phyloP scores from a whole-genome alignment of 2,329 filamentous ascomycete species.

The Lachnellula cervina region DNA sequence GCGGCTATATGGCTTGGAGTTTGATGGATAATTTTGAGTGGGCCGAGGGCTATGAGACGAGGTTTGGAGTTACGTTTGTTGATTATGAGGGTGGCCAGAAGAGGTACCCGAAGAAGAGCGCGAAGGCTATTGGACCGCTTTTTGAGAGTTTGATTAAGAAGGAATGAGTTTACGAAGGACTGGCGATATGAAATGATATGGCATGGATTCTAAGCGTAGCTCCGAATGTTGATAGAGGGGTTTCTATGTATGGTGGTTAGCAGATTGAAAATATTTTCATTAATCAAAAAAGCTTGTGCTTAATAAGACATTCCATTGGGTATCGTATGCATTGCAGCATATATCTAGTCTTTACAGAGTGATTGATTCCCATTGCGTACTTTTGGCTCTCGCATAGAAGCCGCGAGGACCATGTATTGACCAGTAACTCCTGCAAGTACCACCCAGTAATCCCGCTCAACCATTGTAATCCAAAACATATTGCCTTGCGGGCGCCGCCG shows the following conservation, averaged over 20 bases:
- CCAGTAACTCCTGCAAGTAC: too few relatives aligned
- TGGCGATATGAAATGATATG: background rate
- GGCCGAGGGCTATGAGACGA: constrained; percentile 82
- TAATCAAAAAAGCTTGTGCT: background rate
- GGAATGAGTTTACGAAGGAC: constrained; percentile 29
- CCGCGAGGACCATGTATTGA: too few relatives aligned
- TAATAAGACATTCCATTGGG: background rate
- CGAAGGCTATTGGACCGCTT: constrained; percentile 62
- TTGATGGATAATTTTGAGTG: constrained; percentile 60
- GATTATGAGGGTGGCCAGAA: constrained; percentile 78
- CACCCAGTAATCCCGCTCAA: background rate
- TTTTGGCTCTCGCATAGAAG: background rate
- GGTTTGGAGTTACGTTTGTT: constrained; percentile 79
- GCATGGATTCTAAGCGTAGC: too few relatives aligned
- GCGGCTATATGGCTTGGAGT: constrained; percentile 81
- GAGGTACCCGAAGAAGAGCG: constrained; percentile 80
- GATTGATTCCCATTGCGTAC: background rate
- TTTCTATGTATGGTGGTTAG: background rate
- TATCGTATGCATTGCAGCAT: background rate
- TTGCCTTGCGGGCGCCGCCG: background rate
- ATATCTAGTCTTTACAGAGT: background rate
- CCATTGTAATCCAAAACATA: background rate
- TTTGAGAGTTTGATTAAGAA: constrained; percentile 69
- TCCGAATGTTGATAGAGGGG: background rate
- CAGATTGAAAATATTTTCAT: too few relatives aligned